These are phyloP conservation scores for Penicillium argentinense DNA, from an alignment of 495 filamentous ascomycete genomes.

Conservation along the genomic window DNA sequence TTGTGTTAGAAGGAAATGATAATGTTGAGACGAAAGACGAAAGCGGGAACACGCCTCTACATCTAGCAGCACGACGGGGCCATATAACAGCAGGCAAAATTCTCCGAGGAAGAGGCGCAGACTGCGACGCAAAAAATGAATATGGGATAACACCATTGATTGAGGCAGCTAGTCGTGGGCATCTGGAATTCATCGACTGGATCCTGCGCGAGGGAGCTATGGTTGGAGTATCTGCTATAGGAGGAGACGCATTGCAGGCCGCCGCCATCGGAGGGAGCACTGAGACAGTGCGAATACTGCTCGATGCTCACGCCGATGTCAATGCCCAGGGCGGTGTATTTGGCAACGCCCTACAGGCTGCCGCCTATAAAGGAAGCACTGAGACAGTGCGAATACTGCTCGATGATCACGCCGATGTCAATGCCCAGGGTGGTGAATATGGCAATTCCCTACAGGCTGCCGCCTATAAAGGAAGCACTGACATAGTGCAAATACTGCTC, in stretches of 20 bases:
- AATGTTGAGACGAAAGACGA: background rate
- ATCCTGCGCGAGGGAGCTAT: background rate
- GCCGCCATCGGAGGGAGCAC: background rate
- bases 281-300: background rate
- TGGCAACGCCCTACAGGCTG: background rate
- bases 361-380: background rate
- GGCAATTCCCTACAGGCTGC: background rate
- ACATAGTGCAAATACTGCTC: background rate
- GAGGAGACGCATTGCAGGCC: background rate
- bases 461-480: background rate
- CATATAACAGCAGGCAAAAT: background rate
- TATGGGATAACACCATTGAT: background rate
- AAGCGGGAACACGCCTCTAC: background rate
- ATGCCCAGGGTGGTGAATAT: background rate
- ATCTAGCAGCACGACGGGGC: constrained; percentile 1
- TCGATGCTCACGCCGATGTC: background rate
- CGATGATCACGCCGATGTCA: background rate
- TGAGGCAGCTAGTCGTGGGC: background rate
- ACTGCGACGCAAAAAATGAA: background rate
- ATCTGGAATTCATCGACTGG: constrained; percentile 3
- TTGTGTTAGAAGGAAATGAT: background rate
- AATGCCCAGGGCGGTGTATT: background rate
- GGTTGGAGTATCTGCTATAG: too few species aligned
- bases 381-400: background rate
- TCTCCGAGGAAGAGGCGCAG: background rate